Base-by-base conservation (phyloP, 257 asterid species). In the Solanum dulcamara region DNA sequence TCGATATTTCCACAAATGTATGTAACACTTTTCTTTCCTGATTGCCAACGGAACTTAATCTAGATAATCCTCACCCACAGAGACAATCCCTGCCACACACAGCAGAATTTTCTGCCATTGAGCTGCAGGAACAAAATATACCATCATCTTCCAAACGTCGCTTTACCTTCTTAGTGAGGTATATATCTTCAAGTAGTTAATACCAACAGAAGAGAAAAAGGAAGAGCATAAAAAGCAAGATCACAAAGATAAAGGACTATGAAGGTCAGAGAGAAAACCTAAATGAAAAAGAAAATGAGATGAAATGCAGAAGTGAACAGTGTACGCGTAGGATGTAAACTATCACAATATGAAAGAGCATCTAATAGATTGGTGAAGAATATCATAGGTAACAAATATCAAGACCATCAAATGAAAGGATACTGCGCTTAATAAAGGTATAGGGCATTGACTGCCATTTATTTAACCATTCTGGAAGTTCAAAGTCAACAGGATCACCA, bases 101-200 rank as follows among this genome's bases (percentile, higher is more conserved):
- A 86, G 89, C 96, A 80, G 96, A 89, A 83, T 97, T 87, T 87
- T 91, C 99, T 81, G 90, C 57, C 18, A 90, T 81, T 28, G 93
- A 90, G 89, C 91, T 89, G 94, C 99, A 97, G 87, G 97, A 90
- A 89, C 99, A 97, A 85, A 89, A 95, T 85, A 94, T 95, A 80
- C 97, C 99, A 90, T 96, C 98, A 84, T 97, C 99, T 84, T 91
- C 96, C 88, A 88, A 85, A 55, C 97, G 98, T 90, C 87, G 91
- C 92, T 94, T 96, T 42, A 92, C 87, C 93, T 87, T 95, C 94
- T 97, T 95, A 15, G 95, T 90, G 84, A 92, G 91, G 88, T 97
- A 95, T 81, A 97, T 85, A 92, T 94, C 99, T 97, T 89, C 83
- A 75, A 81, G 44, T 83, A 79, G 92, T 94, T 90, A 96, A 88